A percentile compares a stretch with the other conserved stretches of the same genome.
These are phyloP conservation scores for Hericium rajendrae DNA, from an alignment of 768 basidiomycete genomes.

Conservation along the genomic window DNA sequence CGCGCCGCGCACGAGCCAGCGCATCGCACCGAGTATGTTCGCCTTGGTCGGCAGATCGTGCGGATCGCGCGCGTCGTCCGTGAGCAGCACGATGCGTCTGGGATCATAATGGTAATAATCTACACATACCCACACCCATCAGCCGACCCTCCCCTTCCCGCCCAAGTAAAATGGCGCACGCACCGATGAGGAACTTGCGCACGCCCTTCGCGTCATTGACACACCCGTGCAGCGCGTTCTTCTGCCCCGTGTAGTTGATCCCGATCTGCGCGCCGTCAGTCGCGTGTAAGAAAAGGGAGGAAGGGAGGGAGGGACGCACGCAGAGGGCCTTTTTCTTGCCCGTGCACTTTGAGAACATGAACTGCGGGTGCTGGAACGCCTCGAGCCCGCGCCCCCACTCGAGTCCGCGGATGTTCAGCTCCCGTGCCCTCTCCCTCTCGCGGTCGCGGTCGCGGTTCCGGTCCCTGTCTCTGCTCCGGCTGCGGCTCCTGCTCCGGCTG, in stretches of 20 bases:
- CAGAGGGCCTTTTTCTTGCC: neutral
- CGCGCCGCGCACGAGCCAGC: constrained; percentile 40
- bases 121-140: constrained; percentile 2
- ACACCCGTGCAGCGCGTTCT: constrained; percentile 31
- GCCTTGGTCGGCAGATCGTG: constrained; percentile 32
- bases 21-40: constrained; percentile 41
- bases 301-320: neutral
- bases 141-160: neutral
- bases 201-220: constrained; percentile 42
- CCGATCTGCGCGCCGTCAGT: constrained; percentile 28
- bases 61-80: constrained; percentile 30
- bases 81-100: constrained; percentile 40
- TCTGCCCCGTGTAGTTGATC: constrained; percentile 34
- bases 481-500: too few species aligned
- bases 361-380: neutral
- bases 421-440: neutral
- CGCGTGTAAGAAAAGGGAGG: too few species aligned
- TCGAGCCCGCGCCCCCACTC: neutral
- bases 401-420: neutral
- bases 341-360: neutral
- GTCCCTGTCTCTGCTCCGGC: too few species aligned
- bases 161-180: neutral
- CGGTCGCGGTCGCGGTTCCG: too few species aligned
- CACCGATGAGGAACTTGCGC: constrained; percentile 27
- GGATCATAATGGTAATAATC: constrained; percentile 30